Percentiles rank a stretch among this genome's conserved stretches.
These are phyloP conservation scores for Kodamaea alishanica DNA, from an alignment of 1,139 yeast genomes.

Conservation along the genomic window DNA sequence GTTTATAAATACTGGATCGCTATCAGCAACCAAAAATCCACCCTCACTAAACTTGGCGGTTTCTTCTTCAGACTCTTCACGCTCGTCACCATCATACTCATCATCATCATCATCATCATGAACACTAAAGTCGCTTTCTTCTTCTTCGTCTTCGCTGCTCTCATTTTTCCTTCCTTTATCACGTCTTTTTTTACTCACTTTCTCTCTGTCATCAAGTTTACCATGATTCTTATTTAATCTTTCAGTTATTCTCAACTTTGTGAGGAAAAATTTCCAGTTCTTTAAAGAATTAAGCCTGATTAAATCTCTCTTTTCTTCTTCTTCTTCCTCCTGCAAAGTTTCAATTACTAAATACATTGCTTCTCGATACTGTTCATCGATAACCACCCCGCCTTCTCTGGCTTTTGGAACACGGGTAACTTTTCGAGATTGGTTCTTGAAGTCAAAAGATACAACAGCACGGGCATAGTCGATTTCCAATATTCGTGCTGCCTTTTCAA, in stretches of 20 bases:
- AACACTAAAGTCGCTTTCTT: constrained; percentile 3
- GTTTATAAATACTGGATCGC: too few relatives aligned
- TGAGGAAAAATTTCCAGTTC: constrained; percentile 70
- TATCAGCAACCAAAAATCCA: too few relatives aligned
- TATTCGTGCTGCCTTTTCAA: constrained; percentile 66
- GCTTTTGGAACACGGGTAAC: constrained; percentile 54
- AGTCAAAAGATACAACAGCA: constrained; percentile 86
- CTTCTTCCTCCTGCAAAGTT: constrained; percentile 53
- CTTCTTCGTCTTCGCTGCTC: constrained; percentile 4
- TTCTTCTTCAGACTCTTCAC: neutral
- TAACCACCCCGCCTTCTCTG: constrained; percentile 70
- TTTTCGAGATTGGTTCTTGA: constrained; percentile 21
- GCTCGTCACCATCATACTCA: constrained; percentile 1
- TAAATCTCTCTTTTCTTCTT: constrained; percentile 43
- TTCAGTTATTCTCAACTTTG: constrained; percentile 68
- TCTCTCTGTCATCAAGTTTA: constrained; percentile 25
- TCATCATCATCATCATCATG: constrained; percentile 3
- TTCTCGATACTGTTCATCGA: constrained; percentile 59
- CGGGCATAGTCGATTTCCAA: constrained; percentile 77
- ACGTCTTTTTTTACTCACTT: neutral
- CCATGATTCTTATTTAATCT: constrained; percentile 70
- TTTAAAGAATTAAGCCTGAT: constrained; percentile 52
- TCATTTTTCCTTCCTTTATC: constrained; percentile 1
- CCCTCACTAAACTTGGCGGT: too few relatives aligned
- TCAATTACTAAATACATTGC: constrained; percentile 60